Percentiles rank a stretch among this genome's conserved stretches.
These are phyloP conservation scores for Aureobasidium melanogenum DNA, from an alignment of 2,329 filamentous ascomycete species.

Conservation along the genomic window DNA sequence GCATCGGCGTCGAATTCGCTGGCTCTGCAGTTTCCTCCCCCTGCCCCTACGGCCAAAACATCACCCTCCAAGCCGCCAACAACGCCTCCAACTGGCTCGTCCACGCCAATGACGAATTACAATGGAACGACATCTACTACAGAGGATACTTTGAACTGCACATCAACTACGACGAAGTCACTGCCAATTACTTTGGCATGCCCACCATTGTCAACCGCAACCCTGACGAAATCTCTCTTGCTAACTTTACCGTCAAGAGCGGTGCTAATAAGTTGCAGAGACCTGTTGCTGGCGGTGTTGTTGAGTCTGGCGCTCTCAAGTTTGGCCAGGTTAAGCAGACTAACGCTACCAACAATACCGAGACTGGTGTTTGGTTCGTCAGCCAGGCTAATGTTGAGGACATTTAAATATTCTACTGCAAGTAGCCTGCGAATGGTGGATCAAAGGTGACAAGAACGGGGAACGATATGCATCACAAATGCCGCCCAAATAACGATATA, in stretches of 20 bases:
- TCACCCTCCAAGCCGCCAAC: constrained; percentile 45
- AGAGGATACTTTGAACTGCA: constrained; percentile 63
- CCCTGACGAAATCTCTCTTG: constrained; percentile 55
- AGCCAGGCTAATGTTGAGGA: neutral
- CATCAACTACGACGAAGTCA: constrained; percentile 47
- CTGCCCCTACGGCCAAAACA: constrained; percentile 45
- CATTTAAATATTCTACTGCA: neutral
- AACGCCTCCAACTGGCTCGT: constrained; percentile 37
- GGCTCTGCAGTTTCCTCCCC: constrained; percentile 58
- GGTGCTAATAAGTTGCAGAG: constrained; percentile 52
- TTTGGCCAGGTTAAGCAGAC: constrained; percentile 32
- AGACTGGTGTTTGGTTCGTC: constrained; percentile 23
- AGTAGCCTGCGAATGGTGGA: neutral
- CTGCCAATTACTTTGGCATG: constrained; percentile 57
- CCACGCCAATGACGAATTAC: constrained; percentile 52
- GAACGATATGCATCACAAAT: neutral
- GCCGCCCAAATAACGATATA: neutral
- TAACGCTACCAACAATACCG: constrained; percentile 28
- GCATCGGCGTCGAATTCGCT: constrained; percentile 44
- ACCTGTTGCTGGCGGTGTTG: constrained; percentile 40
- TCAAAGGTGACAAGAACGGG: neutral
- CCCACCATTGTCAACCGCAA: constrained; percentile 53
- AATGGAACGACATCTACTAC: constrained; percentile 68
- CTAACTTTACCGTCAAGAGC: constrained; percentile 58
- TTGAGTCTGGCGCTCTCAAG: constrained; percentile 50